Base-by-base conservation (phyloP, 1,284 basidiomycete genomes). In the Trametes sp. region DNA sequence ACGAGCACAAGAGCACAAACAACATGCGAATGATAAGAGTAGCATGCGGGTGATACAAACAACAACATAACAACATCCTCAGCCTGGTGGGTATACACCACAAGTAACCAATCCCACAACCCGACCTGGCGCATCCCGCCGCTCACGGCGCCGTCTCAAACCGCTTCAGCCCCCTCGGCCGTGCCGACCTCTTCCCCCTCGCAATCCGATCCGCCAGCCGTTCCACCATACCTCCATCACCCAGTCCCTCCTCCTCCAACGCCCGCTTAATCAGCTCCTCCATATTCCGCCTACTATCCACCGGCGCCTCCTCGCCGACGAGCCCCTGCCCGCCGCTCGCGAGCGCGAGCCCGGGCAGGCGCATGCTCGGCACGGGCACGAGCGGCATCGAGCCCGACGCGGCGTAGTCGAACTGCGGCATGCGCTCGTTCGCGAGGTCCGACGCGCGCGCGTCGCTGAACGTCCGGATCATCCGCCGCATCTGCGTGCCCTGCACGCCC, bases 401-500 rank as follows among this genome's bases (percentile, higher is more conserved):
- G 59, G 71, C 76, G 33, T 77, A 77, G 68, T 82, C 78, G 74
- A 86, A 86, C 67, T 78, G 76, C 10, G 97, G 97, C 54, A 98
- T 79, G 61, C 94, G 91, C 78, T 99, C 97, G 81, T 99, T 99
- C 72, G 90, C 88, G 62, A 96, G 84, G 79, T 99, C 97, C 36
- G 91, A 92, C 70, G 92, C 93, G 66, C 96, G 94, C 88, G 97
- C 98, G 73, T 98, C 96, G 72, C 91, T 93, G 77, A 98, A 99
- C 71, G 82, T 92, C 69, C 87, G 88, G 75, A 98, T 98, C 59
- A 88, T 87, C 65, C 90, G 87, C 75, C 90, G 89, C 77, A 98
- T 89, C 62, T 84, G 82, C 62, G 82, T 78, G 24, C 80, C 80
- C 31, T 86, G 82, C 49, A 88, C 86, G 50, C 81, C 80, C 35